Base-by-base conservation (phyloP, 352 stramenopile genomes). In the Phytopythium chamaehyphon region DNA sequence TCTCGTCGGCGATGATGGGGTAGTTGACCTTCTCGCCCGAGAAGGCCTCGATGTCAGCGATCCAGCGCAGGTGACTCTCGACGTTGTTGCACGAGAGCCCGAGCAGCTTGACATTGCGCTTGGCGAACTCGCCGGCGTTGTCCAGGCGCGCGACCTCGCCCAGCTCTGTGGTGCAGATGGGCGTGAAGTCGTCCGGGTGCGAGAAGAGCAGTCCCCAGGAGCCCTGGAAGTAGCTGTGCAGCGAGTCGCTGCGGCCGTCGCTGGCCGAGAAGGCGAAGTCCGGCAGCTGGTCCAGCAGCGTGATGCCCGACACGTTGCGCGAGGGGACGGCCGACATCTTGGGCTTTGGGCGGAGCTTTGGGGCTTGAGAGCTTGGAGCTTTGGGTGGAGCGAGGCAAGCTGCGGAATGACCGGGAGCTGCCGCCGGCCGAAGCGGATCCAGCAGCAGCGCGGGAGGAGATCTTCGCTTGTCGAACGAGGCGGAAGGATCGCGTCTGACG, bases 161-260 rank as follows among this genome's bases (percentile, higher is more conserved):
- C 50, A 98, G 76, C 59, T 98, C 90, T 2, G 90, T 98, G 14
- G 90, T 98, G 67, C 90, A 97, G 47, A 98, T 92, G 15, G 91
- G 91, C 33, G 89, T 97, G 64, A 96, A 97, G 65, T 98, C 89
- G 47, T 87, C 83, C 18, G 89, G 90, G 55, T 97, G 89, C 50
- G 66, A 90, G 61, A 95, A 95, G 15, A 96, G 57, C 51, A 88
- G 43, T 1, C 69, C 76, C 83, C 77, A 91, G 6, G 59, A 70
- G 45, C 68, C 74, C 8, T 62, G 63, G 45, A 91, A 79, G 68
- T 89, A 89, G 26, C 66, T 50, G 43, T 91, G 73, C 35, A 95
- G 64, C 35, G 65, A 64, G 35, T 59, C 70, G 59, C 75, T 69
- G 24, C 47, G 53, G 47, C 71, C 82, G 47, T 83, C 69, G 54